Percentiles rank a stretch among this genome's conserved stretches.
Evolutionary conservation across 2,329 filamentous ascomycete genomes (phyloP).

Genomic region (Arthroderma sp.): DNA sequence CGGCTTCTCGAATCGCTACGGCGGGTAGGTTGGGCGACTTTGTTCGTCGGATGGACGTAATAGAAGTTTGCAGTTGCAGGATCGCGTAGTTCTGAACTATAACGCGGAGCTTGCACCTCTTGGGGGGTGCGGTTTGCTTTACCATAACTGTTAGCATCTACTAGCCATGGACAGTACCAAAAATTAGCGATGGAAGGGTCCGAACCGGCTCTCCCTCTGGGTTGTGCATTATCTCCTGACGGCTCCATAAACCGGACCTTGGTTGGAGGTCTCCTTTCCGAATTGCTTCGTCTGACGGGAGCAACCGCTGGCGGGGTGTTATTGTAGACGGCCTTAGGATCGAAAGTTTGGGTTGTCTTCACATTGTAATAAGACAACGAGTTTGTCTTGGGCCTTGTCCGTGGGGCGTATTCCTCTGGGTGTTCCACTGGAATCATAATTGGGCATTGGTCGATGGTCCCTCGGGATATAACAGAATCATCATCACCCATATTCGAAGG

Average conservation of each 20-base stretch:
- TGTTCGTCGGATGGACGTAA: too few relatives aligned
- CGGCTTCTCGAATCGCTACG: too few relatives aligned
- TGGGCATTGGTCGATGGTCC: slow-evolving; percentile 33
- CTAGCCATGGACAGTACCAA: not conserved
- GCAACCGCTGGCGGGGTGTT: too few relatives aligned
- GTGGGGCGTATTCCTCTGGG: slow-evolving; percentile 1
- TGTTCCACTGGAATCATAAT: slow-evolving; percentile 25
- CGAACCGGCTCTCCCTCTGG: slow-evolving; percentile 5
- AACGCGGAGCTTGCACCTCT: too few relatives aligned
- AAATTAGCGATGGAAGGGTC: slow-evolving; percentile 4
- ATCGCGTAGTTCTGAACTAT: too few relatives aligned
- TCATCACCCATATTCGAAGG: slow-evolving; percentile 11
- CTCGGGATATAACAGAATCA: slow-evolving; percentile 18
- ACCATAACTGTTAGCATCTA: too few relatives aligned
- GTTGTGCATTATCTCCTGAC: slow-evolving; percentile 1
- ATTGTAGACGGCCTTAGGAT: too few relatives aligned
- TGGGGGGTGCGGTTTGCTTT: too few relatives aligned
- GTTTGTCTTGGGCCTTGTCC: not conserved
- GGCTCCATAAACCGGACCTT: slow-evolving; percentile 9
- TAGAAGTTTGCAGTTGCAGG: too few relatives aligned
- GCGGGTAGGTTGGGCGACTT: too few relatives aligned
- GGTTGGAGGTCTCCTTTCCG: slow-evolving; percentile 4
- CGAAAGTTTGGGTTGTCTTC: not conserved
- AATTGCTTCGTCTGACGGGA: slow-evolving; percentile 1
- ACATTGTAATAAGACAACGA: not conserved